A percentile compares a stretch with the other conserved stretches of the same genome.
phyloP scores from a whole-genome alignment of 2,329 filamentous ascomycete species.

The Intubia oerlemansii region DNA sequence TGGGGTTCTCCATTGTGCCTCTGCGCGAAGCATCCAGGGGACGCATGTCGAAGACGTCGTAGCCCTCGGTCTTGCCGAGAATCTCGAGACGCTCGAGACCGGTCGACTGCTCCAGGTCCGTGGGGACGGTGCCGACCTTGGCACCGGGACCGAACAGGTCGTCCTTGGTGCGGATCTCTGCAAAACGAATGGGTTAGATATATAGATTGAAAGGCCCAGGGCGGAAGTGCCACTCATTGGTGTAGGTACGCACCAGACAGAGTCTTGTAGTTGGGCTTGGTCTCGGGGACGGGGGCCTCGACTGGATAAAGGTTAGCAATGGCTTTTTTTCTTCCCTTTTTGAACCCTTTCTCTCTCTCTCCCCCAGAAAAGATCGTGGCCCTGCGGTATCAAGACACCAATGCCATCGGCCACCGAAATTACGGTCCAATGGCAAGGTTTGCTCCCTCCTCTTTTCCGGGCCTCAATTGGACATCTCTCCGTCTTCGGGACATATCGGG shows the following conservation, averaged over 20 bases:
- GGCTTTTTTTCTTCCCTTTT: not conserved
- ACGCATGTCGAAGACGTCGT: slow-evolving; percentile 97
- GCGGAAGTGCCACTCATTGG: too few species aligned
- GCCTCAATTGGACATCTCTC: not conserved
- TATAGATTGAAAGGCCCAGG: too few species aligned
- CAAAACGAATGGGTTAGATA: slow-evolving; percentile 2
- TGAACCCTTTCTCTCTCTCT: too few species aligned
- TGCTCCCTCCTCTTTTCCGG: not conserved
- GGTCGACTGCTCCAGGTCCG: slow-evolving; percentile 86
- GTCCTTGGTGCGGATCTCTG: slow-evolving; percentile 65
- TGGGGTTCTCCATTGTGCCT: slow-evolving; percentile 78
- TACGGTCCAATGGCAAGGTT: too few species aligned
- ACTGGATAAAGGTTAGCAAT: slow-evolving; percentile 11
- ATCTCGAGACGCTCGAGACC: slow-evolving; percentile 98
- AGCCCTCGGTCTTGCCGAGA: slow-evolving; percentile 95
- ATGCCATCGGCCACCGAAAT: too few species aligned
- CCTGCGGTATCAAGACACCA: too few species aligned
- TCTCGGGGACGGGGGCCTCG: slow-evolving; percentile 13
- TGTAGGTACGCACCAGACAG: slow-evolving; percentile 21
- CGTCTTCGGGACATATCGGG: not conserved
- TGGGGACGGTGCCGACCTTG: slow-evolving; percentile 62
- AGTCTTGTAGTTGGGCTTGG: slow-evolving; percentile 16
- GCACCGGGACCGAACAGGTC: slow-evolving; percentile 78
- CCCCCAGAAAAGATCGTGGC: too few species aligned
- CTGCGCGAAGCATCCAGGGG: slow-evolving; percentile 78